Conservation (phyloP, 441 rosid species). For the Erodium trifolium region DNA sequence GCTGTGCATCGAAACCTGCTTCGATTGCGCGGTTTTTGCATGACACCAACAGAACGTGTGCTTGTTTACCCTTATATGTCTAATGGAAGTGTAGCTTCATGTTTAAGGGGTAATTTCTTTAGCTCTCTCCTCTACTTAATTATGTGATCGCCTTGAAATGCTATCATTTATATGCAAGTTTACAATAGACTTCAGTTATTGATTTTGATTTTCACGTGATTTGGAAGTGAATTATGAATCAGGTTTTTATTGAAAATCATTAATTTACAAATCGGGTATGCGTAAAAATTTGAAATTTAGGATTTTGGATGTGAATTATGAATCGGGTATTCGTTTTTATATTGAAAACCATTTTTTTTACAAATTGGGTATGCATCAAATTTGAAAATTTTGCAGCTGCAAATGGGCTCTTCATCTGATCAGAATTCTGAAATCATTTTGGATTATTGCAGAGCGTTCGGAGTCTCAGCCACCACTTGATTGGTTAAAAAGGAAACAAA, state of each 20-base stretch:
- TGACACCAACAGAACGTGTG: conserved; percentile 17
- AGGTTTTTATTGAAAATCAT: too few relatives aligned
- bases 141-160: background rate
- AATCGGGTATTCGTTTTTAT: too few relatives aligned
- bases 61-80: conserved; percentile 18
- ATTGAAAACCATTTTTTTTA: too few relatives aligned
- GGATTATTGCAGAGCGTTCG: conserved; percentile 7
- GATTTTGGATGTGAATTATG: too few relatives aligned
- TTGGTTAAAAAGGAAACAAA: conserved; percentile 13
- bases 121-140: too few relatives aligned
- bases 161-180: background rate
- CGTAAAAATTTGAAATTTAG: too few relatives aligned
- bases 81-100: conserved; percentile 20
- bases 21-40: conserved; percentile 17
- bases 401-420: too few relatives aligned
- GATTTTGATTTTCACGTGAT: background rate
- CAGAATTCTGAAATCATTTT: background rate
- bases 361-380: too few relatives aligned
- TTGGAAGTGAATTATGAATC: background rate
- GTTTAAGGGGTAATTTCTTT: conserved; percentile 13
- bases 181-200: background rate
- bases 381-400: too few relatives aligned
- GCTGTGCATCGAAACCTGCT: conserved; percentile 18
- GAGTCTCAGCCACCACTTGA: conserved; percentile 12
- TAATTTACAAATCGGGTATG: too few relatives aligned